A percentile compares a stretch with the other conserved stretches of the same genome.
Evolutionary conservation across 768 basidiomycete species (phyloP).

Genomic region (Russula griseocarnosa): DNA sequence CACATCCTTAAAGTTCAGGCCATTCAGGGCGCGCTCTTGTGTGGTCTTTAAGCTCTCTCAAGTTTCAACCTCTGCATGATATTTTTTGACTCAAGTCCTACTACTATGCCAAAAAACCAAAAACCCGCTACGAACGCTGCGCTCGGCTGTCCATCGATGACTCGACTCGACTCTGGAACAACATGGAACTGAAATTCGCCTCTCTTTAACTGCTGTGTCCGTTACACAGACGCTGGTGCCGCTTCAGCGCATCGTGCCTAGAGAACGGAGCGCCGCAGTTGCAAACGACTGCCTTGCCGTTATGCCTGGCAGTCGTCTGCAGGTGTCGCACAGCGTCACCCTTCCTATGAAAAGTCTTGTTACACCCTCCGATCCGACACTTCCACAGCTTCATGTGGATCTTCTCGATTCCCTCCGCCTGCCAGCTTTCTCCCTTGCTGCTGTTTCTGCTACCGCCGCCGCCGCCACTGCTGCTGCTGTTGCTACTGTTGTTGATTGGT

Average conservation of each 20-base stretch:
- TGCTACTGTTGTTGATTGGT: background rate
- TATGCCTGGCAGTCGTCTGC: conserved; percentile 24
- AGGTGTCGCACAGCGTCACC: conserved; percentile 23
- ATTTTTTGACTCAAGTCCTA: background rate
- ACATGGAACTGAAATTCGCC: background rate
- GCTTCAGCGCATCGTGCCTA: conserved; percentile 21
- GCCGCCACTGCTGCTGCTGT: too few relatives aligned
- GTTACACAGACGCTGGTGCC: conserved; percentile 23
- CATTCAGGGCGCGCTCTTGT: too few relatives aligned
- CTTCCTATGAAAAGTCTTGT: conserved; percentile 21
- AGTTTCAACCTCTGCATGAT: background rate
- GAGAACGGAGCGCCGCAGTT: conserved; percentile 24
- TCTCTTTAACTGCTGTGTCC: background rate
- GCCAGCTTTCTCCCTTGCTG: background rate
- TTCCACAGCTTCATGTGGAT: conserved; percentile 23
- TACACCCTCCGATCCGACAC: conserved; percentile 21
- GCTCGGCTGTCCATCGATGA: too few relatives aligned
- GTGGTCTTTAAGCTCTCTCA: background rate
- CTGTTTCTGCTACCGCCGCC: background rate
- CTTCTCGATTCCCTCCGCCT: conserved; percentile 19
- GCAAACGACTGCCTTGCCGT: conserved; percentile 21
- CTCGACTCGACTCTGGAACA: background rate
- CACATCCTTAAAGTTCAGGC: background rate
- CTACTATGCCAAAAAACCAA: background rate
- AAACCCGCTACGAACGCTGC: background rate